Evolutionary conservation across 2,329 filamentous ascomycete species (phyloP).

Genomic region (Aplosporella prunicola): DNA sequence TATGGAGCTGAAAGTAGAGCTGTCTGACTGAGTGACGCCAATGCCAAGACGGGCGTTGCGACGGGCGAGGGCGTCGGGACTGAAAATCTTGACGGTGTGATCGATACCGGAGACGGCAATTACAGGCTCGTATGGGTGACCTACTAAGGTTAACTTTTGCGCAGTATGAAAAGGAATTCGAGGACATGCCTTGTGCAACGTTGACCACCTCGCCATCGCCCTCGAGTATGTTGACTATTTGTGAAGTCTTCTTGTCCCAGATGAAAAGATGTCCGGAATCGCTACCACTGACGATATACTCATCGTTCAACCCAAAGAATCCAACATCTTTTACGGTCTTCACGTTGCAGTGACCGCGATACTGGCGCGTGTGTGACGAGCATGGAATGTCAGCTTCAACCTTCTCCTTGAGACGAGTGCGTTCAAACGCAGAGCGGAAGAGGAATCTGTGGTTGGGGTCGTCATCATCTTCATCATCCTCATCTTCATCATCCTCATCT

Average conservation of each 20-base stretch:
- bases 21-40: constrained; percentile 45
- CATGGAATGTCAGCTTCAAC: constrained; percentile 49
- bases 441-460: constrained; percentile 27
- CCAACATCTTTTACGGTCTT: constrained; percentile 62
- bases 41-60: constrained; percentile 47
- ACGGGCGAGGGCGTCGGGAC: constrained; percentile 49
- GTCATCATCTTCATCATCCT: constrained; percentile 25
- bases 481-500: constrained; percentile 22
- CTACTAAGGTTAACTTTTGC: constrained; percentile 22
- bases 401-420: constrained; percentile 37
- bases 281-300: constrained; percentile 58
- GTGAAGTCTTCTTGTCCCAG: constrained; percentile 54
- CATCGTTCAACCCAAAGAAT: constrained; percentile 56
- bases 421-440: constrained; percentile 41
- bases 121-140: constrained; percentile 58
- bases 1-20: constrained; percentile 34
- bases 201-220: constrained; percentile 63
- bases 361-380: constrained; percentile 46
- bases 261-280: constrained; percentile 61
- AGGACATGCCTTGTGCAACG: constrained; percentile 48
- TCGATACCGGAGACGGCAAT: constrained; percentile 59
- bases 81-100: constrained; percentile 60
- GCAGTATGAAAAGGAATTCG: neutral
- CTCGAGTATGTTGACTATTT: constrained; percentile 55
- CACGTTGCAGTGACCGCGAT: constrained; percentile 57